Percentiles rank a stretch among this genome's conserved stretches.
These are phyloP conservation scores for Hortaea sp. DNA, from an alignment of 2,329 filamentous ascomycete genomes.

Conservation along the genomic window DNA sequence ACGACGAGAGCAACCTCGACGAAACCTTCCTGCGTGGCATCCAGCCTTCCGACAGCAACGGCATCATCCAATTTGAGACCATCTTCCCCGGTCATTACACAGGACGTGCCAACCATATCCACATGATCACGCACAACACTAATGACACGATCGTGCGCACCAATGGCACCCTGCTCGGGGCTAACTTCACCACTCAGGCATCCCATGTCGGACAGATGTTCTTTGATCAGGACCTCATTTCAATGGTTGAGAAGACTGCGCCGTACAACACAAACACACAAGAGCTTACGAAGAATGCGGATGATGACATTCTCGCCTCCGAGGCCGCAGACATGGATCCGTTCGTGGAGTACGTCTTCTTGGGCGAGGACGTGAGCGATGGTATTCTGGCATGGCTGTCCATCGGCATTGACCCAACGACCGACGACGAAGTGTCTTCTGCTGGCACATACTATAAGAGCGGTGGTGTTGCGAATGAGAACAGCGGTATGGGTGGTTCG, in stretches of 20 bases:
- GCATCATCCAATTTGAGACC: constrained; percentile 33
- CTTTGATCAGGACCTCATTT: constrained; percentile 51
- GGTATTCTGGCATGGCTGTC: constrained; percentile 47
- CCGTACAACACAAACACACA: constrained; percentile 38
- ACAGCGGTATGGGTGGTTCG: constrained; percentile 3
- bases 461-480: constrained; percentile 14
- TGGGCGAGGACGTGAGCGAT: constrained; percentile 43
- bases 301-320: constrained; percentile 41
- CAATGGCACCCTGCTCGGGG: constrained; percentile 23
- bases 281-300: constrained; percentile 38
- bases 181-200: constrained; percentile 26
- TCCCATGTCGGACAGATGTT: constrained; percentile 56
- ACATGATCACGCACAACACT: constrained; percentile 21
- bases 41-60: constrained; percentile 31
- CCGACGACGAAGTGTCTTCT: constrained; percentile 10
- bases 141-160: constrained; percentile 21
- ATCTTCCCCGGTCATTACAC: constrained; percentile 31
- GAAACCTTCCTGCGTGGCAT: constrained; percentile 32
- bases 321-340: constrained; percentile 44
- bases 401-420: constrained; percentile 38
- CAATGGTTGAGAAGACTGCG: constrained; percentile 36
- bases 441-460: constrained; percentile 11
- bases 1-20: constrained; percentile 5
- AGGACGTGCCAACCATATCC: constrained; percentile 34
- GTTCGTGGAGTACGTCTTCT: constrained; percentile 46